Base-by-base conservation (phyloP, 768 basidiomycete species). In the Tulasnella sp. region DNA sequence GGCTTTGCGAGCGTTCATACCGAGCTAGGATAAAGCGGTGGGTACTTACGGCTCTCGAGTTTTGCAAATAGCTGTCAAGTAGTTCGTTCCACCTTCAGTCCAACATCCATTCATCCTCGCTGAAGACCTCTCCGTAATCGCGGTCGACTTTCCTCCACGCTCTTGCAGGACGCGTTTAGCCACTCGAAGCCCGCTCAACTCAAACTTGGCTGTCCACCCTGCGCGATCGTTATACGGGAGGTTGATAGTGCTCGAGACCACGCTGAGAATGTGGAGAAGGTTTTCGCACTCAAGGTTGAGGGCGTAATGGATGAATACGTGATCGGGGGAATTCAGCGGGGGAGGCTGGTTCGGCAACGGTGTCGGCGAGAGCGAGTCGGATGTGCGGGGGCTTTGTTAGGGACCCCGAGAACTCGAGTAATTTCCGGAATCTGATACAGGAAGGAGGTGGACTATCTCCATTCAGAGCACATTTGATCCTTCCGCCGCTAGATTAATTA, bases 261-360 rank as follows among this genome's bases (percentile, higher is more conserved):
- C 87, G 27, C 86, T 85, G 38, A 99, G 89, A 10, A 94, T 93
- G 44, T 95, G 91, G 79, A 91, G 89, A 36, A 99, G 91, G 83
- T 98, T 96, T 74, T 89, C 90, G 82, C 92, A 88, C 84, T 98
- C 96, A 40, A 99, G 91, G 84, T 99, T 97, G 76, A 99, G 93
- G 31, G 97, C 95, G 86, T 93, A 95, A 84, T 96, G 97, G 1
- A 90, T 90, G 1, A 91, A n/a, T n/a, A n/a, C n/a, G n/a, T n/a
- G n/a, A n/a, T n/a, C n/a, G n/a, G n/a, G n/a, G 90, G 3, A 90
- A 85, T 1, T 84, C 82, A 0, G 84, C 77, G 16, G 62, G 46
- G 2, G 42, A 9, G 36, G 71, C 8, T 18, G 83, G 84, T 6
- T 82, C 81, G 7, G 39, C 31, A 10, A 71, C 18, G n/a, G 83